These are phyloP conservation scores for Populus pruinosa DNA, from an alignment of 345 rosid species.

Conservation along the genomic window DNA sequence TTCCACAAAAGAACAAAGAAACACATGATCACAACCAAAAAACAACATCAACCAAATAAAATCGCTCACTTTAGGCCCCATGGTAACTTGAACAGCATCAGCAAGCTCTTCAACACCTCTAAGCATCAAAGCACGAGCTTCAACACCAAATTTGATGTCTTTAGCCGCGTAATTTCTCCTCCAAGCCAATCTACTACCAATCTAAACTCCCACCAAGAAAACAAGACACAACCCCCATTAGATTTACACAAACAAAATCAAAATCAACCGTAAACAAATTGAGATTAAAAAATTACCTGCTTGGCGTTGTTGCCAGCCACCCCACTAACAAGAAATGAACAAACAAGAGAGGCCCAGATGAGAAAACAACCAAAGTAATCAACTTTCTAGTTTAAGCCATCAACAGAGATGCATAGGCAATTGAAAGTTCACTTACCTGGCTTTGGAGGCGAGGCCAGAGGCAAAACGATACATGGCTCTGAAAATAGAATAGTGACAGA, in stretches of 20 bases:
- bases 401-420: background rate
- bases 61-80: constrained; percentile 23
- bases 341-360: background rate
- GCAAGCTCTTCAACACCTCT: constrained; percentile 26
- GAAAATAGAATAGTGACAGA: background rate
- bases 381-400: no score
- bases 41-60: background rate
- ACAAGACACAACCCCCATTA: background rate
- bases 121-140: constrained; percentile 28
- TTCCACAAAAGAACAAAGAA: background rate
- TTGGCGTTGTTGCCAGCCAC: constrained; percentile 9
- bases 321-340: background rate
- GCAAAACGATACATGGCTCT: constrained; percentile 21
- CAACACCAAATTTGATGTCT: constrained; percentile 25
- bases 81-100: constrained; percentile 27
- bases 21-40: background rate
- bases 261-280: background rate
- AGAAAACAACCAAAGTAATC: background rate
- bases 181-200: constrained; percentile 21
- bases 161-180: constrained; percentile 25
- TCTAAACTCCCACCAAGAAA: constrained; percentile 3
- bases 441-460: constrained; percentile 23
- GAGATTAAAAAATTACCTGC: constrained; percentile 13
- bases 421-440: background rate
- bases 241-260: background rate